Conservation (phyloP, 2,329 filamentous ascomycete genomes). For the Tympanopsis confertula region DNA sequence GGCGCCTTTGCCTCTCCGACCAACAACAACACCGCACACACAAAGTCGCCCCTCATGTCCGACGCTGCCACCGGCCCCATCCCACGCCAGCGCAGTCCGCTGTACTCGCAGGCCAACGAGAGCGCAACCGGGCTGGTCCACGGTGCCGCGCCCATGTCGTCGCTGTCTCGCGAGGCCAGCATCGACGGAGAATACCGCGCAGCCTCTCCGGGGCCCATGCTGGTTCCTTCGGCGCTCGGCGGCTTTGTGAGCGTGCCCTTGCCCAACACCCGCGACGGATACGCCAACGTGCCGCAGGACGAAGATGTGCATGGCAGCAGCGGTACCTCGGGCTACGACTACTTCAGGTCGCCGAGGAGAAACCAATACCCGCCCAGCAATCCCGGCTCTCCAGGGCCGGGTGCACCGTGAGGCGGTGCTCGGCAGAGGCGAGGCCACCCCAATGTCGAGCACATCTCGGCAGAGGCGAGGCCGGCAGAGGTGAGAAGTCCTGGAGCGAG, state of each 20-base stretch:
- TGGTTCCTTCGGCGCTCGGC: neutral
- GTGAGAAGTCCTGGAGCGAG: too few relatives aligned
- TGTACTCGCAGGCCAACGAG: slow-evolving; percentile 39
- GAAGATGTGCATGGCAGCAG: neutral
- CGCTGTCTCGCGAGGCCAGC: slow-evolving; percentile 17
- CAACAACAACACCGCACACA: slow-evolving; percentile 11
- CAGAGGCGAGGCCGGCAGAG: too few relatives aligned
- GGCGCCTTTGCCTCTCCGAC: slow-evolving; percentile 12
- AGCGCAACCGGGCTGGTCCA: slow-evolving; percentile 39
- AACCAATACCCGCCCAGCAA: too few relatives aligned
- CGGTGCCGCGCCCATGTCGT: slow-evolving; percentile 38
- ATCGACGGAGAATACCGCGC: slow-evolving; percentile 2
- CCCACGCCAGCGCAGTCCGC: slow-evolving; percentile 27
- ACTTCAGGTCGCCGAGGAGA: neutral
- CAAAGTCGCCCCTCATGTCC: slow-evolving; percentile 7
- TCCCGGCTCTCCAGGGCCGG: too few relatives aligned
- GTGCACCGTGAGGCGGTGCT: too few relatives aligned
- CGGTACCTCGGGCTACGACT: neutral
- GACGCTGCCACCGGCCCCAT: slow-evolving; percentile 12
- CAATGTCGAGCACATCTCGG: too few relatives aligned
- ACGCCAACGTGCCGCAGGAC: neutral
- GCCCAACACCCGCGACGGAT: neutral
- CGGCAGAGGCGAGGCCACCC: too few relatives aligned
- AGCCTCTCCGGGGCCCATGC: neutral
- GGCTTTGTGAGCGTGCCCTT: neutral